Percentiles rank a stretch among this genome's conserved stretches.
phyloP scores from a whole-genome alignment of 768 basidiomycete genomes.

The Mycena pura region DNA sequence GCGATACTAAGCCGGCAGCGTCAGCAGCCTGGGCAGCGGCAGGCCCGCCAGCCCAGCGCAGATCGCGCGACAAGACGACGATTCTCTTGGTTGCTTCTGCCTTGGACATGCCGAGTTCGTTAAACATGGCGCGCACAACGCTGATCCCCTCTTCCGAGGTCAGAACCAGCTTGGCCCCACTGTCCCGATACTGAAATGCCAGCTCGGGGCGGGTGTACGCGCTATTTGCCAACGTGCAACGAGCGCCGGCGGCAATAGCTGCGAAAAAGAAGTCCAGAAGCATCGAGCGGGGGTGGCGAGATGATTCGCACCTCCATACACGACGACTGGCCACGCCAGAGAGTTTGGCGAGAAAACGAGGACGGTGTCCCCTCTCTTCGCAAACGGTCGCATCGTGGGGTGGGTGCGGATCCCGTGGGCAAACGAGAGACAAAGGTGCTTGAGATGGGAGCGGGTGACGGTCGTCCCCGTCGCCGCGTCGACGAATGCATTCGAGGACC shows the following conservation, averaged over 20 bases:
- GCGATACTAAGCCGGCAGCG: constrained; percentile 39
- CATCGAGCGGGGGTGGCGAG: constrained; percentile 19
- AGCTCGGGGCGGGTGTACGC: constrained; percentile 73
- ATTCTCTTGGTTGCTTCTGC: constrained; percentile 58
- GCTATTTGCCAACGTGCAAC: constrained; percentile 78
- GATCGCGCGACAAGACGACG: constrained; percentile 57
- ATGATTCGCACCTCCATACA: constrained; percentile 47
- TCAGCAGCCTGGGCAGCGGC: constrained; percentile 30
- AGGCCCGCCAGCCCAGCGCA: constrained; percentile 54
- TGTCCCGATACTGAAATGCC: constrained; percentile 72
- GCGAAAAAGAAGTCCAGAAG: constrained; percentile 21
- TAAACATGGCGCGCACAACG: constrained; percentile 62
- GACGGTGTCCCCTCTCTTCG: constrained; percentile 60
- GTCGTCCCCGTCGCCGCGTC: constrained; percentile 65
- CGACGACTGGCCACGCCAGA: constrained; percentile 54
- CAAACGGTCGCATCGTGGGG: constrained; percentile 32
- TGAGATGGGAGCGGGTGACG: constrained; percentile 63
- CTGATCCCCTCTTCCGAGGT: constrained; percentile 64
- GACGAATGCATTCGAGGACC: constrained; percentile 60
- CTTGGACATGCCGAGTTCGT: constrained; percentile 50
- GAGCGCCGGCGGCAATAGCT: constrained; percentile 67
- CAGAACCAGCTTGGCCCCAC: constrained; percentile 66
- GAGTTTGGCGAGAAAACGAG: constrained; percentile 76
- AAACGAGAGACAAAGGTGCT: constrained; percentile 60
- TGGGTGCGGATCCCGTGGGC: constrained; percentile 64